phyloP scores from a whole-genome alignment of 192 early-diverging fungal species.

The Podila clonocystis region DNA sequence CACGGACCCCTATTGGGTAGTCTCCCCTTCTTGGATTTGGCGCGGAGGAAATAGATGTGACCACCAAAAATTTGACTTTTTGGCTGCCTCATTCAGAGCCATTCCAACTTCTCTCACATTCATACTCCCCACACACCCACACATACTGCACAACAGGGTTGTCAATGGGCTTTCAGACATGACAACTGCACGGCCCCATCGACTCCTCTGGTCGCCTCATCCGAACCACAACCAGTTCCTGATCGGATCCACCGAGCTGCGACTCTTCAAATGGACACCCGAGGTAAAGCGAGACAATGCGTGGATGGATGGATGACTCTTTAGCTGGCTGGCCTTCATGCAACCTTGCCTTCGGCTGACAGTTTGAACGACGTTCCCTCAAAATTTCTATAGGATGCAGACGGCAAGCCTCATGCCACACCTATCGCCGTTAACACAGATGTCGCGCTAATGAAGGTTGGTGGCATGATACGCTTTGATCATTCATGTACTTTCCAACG shows the following conservation, averaged over 20 bases:
- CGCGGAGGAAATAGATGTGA: too few species aligned
- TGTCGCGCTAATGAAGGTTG: slow-evolving; percentile 57
- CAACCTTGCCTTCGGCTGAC: neutral
- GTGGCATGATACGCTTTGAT: neutral
- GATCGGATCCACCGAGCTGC: slow-evolving; percentile 64
- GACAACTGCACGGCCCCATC: slow-evolving; percentile 54
- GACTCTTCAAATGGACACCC: slow-evolving; percentile 65
- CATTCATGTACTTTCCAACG: slow-evolving; percentile 13
- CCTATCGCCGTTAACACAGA: slow-evolving; percentile 59
- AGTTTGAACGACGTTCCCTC: neutral
- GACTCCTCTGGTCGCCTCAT: slow-evolving; percentile 64
- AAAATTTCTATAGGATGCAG: slow-evolving; percentile 26
- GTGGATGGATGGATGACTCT: slow-evolving; percentile 2
- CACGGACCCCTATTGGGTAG: too few species aligned
- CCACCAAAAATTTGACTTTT: neutral
- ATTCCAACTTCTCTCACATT: neutral
- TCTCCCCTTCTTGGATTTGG: too few species aligned
- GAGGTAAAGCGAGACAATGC: slow-evolving; percentile 21
- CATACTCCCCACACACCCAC: neutral
- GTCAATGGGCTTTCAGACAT: slow-evolving; percentile 27
- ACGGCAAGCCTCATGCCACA: slow-evolving; percentile 40
- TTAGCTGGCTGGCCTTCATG: neutral
- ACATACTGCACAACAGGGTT: neutral
- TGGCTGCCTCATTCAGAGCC: neutral
- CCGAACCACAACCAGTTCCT: slow-evolving; percentile 63